These are phyloP conservation scores for Lentinula guzmanii DNA, from an alignment of 768 basidiomycete genomes.

Conservation along the genomic window DNA sequence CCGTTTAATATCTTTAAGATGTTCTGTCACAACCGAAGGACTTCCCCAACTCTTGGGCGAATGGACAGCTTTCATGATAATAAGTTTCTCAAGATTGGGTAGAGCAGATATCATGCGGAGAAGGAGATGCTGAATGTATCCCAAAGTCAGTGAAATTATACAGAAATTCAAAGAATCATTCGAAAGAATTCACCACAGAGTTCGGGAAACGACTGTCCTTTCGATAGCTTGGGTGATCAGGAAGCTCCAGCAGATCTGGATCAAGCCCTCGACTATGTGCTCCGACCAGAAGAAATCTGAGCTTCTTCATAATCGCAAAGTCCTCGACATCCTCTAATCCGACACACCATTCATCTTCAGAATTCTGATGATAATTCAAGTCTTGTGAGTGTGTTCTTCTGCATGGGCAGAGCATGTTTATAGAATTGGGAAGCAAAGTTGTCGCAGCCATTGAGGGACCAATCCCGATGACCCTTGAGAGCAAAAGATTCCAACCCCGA, in stretches of 20 bases:
- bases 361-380: not conserved
- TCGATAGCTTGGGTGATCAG: not conserved
- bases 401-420: not conserved
- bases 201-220: not conserved
- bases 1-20: not conserved
- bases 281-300: not conserved
- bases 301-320: not conserved
- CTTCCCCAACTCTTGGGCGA: not conserved
- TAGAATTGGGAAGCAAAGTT: not conserved
- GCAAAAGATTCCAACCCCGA: not conserved
- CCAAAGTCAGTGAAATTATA: not conserved
- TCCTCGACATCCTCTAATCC: not conserved
- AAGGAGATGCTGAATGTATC: not conserved
- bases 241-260: not conserved
- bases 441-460: not conserved
- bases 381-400: not conserved
- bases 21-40: not conserved
- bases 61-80: not conserved
- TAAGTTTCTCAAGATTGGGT: not conserved
- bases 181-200: not conserved
- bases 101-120: not conserved
- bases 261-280: not conserved
- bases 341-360: not conserved
- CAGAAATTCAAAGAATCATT: not conserved
- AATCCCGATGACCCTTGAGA: not conserved